Conservation (phyloP, 805 yeast genomes). For the Ogataea methanolica region DNA sequence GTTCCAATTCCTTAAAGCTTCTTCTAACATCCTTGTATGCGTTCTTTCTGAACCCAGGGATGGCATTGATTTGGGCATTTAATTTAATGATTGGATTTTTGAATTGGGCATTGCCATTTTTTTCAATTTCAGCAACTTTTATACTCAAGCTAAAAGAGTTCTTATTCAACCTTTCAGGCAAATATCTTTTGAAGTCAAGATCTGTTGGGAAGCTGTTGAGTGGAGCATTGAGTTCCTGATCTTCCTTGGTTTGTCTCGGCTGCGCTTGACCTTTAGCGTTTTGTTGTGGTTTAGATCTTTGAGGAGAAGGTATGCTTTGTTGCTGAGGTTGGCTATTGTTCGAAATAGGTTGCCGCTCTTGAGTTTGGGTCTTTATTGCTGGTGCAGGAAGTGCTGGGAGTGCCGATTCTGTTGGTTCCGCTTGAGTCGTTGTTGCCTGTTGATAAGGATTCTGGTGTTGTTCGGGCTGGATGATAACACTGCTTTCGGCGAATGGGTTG, state of each 20-base stretch:
- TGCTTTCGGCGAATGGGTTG: conserved; percentile 56
- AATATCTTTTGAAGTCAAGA: conserved; percentile 37
- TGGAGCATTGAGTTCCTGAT: conserved; percentile 12
- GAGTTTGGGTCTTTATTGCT: not conserved
- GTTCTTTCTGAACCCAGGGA: conserved; percentile 72
- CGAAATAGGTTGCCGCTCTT: not conserved
- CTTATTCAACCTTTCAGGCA: conserved; percentile 48
- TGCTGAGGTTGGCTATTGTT: not conserved
- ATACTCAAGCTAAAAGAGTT: conserved; percentile 40
- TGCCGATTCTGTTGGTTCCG: not conserved
- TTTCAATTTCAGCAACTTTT: conserved; percentile 66
- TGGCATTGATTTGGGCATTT: conserved; percentile 50
- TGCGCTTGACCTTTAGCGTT: not conserved
- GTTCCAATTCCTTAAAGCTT: conserved; percentile 70
- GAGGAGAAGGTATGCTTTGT: conserved; percentile 1
- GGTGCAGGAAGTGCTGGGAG: not conserved
- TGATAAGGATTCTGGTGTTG: conserved; percentile 1
- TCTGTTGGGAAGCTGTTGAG: conserved; percentile 31
- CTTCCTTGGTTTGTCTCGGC: conserved; percentile 27
- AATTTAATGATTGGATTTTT: conserved; percentile 80
- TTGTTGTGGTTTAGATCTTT: conserved; percentile 2
- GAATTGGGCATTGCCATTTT: conserved; percentile 48
- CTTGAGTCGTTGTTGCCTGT: not conserved
- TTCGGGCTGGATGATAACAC: conserved; percentile 18
- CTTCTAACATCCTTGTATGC: conserved; percentile 72